Conservation (phyloP, 306 rosid genomes). For the Cicer bijugum region DNA sequence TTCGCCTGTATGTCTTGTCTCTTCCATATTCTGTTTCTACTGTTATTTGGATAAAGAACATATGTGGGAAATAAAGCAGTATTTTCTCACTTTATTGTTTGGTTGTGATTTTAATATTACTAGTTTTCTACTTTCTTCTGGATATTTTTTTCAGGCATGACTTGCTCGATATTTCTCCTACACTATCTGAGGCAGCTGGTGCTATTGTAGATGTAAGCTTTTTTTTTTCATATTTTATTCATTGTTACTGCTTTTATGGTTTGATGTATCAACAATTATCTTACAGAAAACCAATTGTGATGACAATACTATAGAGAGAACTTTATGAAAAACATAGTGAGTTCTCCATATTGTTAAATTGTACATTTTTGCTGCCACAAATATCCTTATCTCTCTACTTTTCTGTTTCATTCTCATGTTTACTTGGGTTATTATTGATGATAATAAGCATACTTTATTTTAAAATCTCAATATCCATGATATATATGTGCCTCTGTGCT, state of each 20-base stretch:
- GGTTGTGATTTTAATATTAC: slow-evolving; percentile 15
- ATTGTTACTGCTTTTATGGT: not conserved
- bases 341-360: slow-evolving; percentile 22
- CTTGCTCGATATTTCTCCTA: slow-evolving; percentile 88
- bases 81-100: slow-evolving; percentile 22
- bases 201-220: slow-evolving; percentile 88
- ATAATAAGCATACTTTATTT: slow-evolving; percentile 2
- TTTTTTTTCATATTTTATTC: not conserved
- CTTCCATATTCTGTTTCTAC: slow-evolving; percentile 25
- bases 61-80: not conserved
- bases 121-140: slow-evolving; percentile 11
- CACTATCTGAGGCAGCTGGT: slow-evolving; percentile 91
- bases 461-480: not conserved
- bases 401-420: slow-evolving; percentile 30
- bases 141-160: slow-evolving; percentile 64
- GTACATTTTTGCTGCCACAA: slow-evolving; percentile 3
- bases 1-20: slow-evolving; percentile 62
- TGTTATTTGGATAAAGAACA: slow-evolving; percentile 16
- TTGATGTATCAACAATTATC: slow-evolving; percentile 24
- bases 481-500: not conserved
- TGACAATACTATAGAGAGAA: slow-evolving; percentile 26
- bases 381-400: not conserved
- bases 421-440: slow-evolving; percentile 11
- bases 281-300: not conserved
- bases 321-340: slow-evolving; percentile 14